phyloP scores from a whole-genome alignment of 352 stramenopile genomes.

The Achlya hypogyna region DNA sequence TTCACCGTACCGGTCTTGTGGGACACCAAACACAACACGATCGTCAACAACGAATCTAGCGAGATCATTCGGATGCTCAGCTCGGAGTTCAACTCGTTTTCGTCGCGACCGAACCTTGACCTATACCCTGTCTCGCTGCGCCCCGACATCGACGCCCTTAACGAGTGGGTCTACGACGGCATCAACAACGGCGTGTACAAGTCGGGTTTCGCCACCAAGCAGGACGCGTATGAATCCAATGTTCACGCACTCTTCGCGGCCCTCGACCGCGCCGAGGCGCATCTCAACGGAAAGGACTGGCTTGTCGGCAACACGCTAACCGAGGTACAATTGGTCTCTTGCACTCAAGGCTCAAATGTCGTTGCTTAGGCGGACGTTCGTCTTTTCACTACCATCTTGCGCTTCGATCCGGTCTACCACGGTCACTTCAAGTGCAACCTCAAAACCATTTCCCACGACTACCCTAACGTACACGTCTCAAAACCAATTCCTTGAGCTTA shows the following conservation, averaged over 20 bases:
- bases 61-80: conserved; percentile 96
- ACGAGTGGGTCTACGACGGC: conserved; percentile 85
- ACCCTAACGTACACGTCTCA: conserved; percentile 78
- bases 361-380: conserved; percentile 72
- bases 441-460: conserved; percentile 55
- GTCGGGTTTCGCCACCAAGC: conserved; percentile 40
- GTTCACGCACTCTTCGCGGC: conserved; percentile 72
- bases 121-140: conserved; percentile 78
- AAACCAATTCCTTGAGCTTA: conserved; percentile 38
- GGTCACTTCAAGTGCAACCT: conserved; percentile 79
- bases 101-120: conserved; percentile 62
- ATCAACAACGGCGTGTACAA: conserved; percentile 91
- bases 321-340: conserved; percentile 31
- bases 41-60: conserved; percentile 94
- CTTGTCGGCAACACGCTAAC: conserved; percentile 62
- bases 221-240: conserved; percentile 83
- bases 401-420: conserved; percentile 92
- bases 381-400: conserved; percentile 88
- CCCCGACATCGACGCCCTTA: conserved; percentile 72
- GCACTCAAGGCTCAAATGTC: not conserved
- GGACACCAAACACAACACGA: conserved; percentile 89
- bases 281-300: conserved; percentile 62
- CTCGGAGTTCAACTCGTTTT: conserved; percentile 81
- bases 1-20: conserved; percentile 92
- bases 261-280: conserved; percentile 76